Base-by-base conservation (phyloP, 2,329 filamentous ascomycete species). In the Cyphellophora europaea region DNA sequence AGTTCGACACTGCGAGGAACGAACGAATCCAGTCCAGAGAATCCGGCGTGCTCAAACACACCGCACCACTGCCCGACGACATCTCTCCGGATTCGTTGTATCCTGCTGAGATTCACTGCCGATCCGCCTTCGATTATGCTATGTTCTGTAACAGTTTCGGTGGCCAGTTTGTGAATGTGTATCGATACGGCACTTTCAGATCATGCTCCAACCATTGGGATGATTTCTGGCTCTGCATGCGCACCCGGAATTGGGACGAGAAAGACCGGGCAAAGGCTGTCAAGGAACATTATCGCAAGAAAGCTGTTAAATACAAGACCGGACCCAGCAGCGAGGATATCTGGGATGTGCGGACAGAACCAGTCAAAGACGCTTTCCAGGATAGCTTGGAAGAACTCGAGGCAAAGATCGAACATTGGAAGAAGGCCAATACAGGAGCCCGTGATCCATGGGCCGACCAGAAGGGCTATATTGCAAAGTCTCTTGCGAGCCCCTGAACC, bases 221-320 rank as follows among this genome's bases (percentile, higher is more conserved):
- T 42, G 84, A 94, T 59, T 96, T 94, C 61, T 93, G 88, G 83
- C 89, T 95, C 64, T 98, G 91, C 68, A 95, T 96, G 88, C 79
- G 84, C 45, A 79, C 78, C 23, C 78, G 81, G 51, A 70, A 71
- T 2, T 77, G 77, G 52, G 58, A 69, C 1, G 71, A 74, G 15
- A 61, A 69, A 28, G 63, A 76, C 47, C 75, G 76, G 50, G 76
- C 72, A 40, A 71, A 61, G 44, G 54, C 62, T 49, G 71, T 93
- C 36, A 66, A 68, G 41, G 74, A 76, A 31, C 75, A 79, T 58
- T 85, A 88, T 60, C 67, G 74, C 43, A 67, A 72, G 45, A 81
- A 79, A 58, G 72, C 72, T 25, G 62, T 65, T 45, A 81, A 77
- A 56, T 81, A 86, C 57, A 71, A 67, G 60, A 74, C 66, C 11